Percentiles rank a stretch among this genome's conserved stretches.
Conservation (phyloP, 1,139 yeast species). For the Yamadazyma oceani region DNA sequence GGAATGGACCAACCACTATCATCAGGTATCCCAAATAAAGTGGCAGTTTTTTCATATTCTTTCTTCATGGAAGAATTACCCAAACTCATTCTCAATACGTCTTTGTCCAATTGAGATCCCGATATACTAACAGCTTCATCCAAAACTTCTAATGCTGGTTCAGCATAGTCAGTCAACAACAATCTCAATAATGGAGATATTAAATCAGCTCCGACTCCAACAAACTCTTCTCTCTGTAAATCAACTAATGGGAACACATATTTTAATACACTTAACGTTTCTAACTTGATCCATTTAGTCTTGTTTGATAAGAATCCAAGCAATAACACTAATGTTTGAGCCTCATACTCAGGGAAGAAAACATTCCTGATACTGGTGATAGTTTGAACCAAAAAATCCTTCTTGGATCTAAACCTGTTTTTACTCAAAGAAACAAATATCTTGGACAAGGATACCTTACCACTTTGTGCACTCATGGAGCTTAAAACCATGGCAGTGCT, state of each 20-base stretch:
- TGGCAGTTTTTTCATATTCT: slow-evolving; percentile 83
- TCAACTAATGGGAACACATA: slow-evolving; percentile 77
- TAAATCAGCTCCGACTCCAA: slow-evolving; percentile 92
- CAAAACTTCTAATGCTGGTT: slow-evolving; percentile 82
- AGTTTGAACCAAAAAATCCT: slow-evolving; percentile 83
- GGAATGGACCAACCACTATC: slow-evolving; percentile 99
- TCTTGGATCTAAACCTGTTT: slow-evolving; percentile 79
- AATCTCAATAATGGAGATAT: slow-evolving; percentile 86
- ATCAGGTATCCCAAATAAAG: slow-evolving; percentile 92
- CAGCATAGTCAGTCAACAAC: slow-evolving; percentile 82
- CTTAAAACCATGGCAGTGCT: slow-evolving; percentile 61
- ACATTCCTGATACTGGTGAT: slow-evolving; percentile 63
- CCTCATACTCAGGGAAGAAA: slow-evolving; percentile 76
- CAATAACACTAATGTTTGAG: slow-evolving; percentile 70
- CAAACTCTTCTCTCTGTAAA: slow-evolving; percentile 73
- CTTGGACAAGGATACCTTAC: slow-evolving; percentile 63
- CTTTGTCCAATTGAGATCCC: slow-evolving; percentile 87
- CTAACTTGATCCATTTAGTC: slow-evolving; percentile 73
- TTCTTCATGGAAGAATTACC: slow-evolving; percentile 78
- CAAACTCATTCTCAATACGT: slow-evolving; percentile 85
- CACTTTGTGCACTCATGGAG: slow-evolving; percentile 57
- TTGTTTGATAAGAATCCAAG: slow-evolving; percentile 79
- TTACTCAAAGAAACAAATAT: slow-evolving; percentile 76
- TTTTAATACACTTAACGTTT: slow-evolving; percentile 74
- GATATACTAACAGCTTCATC: slow-evolving; percentile 86